Conservation (phyloP, 495 filamentous ascomycete species). For the Podospora tetraspora region DNA sequence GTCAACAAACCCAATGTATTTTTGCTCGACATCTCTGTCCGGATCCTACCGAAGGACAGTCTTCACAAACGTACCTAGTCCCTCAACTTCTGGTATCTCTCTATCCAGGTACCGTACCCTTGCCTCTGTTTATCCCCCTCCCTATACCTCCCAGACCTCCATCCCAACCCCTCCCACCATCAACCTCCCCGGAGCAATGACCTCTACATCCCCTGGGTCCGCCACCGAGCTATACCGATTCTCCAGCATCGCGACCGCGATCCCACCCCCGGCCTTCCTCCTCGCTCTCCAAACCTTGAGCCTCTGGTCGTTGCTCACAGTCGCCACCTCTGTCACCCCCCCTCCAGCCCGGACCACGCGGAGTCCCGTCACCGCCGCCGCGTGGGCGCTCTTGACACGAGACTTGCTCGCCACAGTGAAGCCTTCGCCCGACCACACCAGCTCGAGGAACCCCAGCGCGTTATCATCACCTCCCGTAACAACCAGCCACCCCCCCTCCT, state of each 20-base stretch:
- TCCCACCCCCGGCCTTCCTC: not conserved
- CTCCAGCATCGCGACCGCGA: slow-evolving; percentile 41
- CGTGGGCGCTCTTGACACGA: slow-evolving; percentile 68
- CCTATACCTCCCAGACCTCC: slow-evolving; percentile 24
- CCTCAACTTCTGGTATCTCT: not conserved
- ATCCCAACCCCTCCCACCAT: slow-evolving; percentile 24
- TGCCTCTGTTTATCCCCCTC: not conserved
- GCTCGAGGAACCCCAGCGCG: slow-evolving; percentile 56
- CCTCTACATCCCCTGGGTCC: slow-evolving; percentile 42
- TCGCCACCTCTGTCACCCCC: slow-evolving; percentile 40
- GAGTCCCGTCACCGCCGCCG: slow-evolving; percentile 69
- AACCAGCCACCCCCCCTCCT: slow-evolving; percentile 40
- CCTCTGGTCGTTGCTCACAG: slow-evolving; percentile 74
- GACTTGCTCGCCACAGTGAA: slow-evolving; percentile 37
- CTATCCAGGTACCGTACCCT: too few relatives aligned
- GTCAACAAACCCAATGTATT: not conserved
- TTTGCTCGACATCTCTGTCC: not conserved
- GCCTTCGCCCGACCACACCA: slow-evolving; percentile 18
- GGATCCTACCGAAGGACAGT: not conserved
- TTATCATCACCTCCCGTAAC: slow-evolving; percentile 85
- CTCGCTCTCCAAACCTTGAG: slow-evolving; percentile 64
- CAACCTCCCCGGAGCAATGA: slow-evolving; percentile 23
- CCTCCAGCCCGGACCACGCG: slow-evolving; percentile 37
- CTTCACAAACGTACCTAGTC: not conserved
- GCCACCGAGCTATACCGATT: slow-evolving; percentile 60